A percentile compares a stretch with the other conserved stretches of the same genome.
Conservation (phyloP, 306 rosid species). For the Gastrolobium bilobum region DNA sequence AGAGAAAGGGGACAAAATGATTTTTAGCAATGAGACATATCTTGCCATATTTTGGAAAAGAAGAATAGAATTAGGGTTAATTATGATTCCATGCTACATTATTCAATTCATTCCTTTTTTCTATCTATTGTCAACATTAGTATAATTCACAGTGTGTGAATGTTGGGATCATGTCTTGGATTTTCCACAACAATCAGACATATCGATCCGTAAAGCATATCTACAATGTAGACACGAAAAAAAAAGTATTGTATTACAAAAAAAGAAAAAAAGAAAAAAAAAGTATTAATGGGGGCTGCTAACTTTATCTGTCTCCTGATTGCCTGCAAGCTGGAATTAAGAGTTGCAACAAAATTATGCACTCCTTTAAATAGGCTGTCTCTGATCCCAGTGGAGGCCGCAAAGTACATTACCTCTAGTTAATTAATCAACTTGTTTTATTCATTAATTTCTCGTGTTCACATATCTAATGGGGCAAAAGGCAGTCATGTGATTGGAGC, state of each 20-base stretch:
- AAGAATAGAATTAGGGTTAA: not conserved
- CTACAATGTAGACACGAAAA: constrained; percentile 39
- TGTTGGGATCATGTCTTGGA: constrained; percentile 65
- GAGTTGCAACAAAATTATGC: constrained; percentile 49
- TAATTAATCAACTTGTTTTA: not conserved
- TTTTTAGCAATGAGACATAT: not conserved
- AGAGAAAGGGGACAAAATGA: not conserved
- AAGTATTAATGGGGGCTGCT: constrained; percentile 22
- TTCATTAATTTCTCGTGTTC: not conserved
- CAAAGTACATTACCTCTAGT: constrained; percentile 37
- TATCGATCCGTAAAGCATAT: constrained; percentile 30
- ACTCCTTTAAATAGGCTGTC: not conserved
- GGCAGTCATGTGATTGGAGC: not conserved
- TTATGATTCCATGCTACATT: constrained; percentile 38
- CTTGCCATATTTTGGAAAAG: not conserved
- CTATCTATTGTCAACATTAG: constrained; percentile 42
- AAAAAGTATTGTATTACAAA: no score
- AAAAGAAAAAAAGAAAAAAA: constrained; percentile 19
- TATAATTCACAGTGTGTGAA: constrained; percentile 58
- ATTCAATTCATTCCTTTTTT: not conserved
- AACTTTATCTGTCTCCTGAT: constrained; percentile 60
- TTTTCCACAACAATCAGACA: constrained; percentile 49
- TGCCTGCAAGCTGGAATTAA: constrained; percentile 68
- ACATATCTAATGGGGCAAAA: constrained; percentile 21
- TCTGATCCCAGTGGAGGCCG: constrained; percentile 42